Percentiles rank a stretch among this genome's conserved stretches.
phyloP scores from a whole-genome alignment of 176 grass and related monocot species.

The Oryza brachyantha region DNA sequence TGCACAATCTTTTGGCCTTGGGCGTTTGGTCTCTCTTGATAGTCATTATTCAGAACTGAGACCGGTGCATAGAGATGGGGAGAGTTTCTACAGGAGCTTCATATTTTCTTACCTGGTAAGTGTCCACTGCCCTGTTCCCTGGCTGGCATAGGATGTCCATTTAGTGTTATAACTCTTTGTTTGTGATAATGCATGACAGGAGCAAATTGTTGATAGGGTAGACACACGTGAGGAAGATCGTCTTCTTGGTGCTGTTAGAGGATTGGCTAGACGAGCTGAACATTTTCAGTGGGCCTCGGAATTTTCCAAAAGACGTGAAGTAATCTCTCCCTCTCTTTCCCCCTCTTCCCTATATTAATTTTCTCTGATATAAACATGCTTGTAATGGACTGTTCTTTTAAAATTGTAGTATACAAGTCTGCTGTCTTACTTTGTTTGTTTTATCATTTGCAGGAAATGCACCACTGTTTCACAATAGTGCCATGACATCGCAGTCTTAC shows the following conservation, averaged over 20 bases:
- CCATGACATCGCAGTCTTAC: constrained; percentile 20
- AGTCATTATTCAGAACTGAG: constrained; percentile 10
- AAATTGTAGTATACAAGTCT: background rate
- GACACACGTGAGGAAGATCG: constrained; percentile 38
- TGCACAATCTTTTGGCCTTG: background rate
- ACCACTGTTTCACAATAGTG: constrained; percentile 23
- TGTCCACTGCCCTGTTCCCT: constrained; percentile 16
- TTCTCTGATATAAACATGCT: constrained; percentile 15
- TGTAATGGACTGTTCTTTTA: constrained; percentile 21
- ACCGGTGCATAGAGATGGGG: constrained; percentile 36
- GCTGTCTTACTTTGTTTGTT: constrained; percentile 15
- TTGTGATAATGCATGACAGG: constrained; percentile 23
- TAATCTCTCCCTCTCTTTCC: background rate
- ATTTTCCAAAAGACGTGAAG: constrained; percentile 8
- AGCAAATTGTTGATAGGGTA: constrained; percentile 46
- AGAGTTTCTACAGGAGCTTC: constrained; percentile 56
- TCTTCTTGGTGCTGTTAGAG: constrained; percentile 25
- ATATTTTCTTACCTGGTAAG: constrained; percentile 50
- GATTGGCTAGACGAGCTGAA: background rate
- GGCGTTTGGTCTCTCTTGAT: background rate
- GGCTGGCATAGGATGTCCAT: constrained; percentile 14
- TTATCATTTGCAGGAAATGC: constrained; percentile 29
- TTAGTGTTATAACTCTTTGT: constrained; percentile 17
- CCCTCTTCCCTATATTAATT: background rate
- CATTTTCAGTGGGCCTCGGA: constrained; percentile 11